Evolutionary conservation across 2,329 filamentous ascomycete genomes (phyloP), one percentile per base, ranked within the genome.

Genomic region (Lasiodiplodia gonubiensis): DNA sequence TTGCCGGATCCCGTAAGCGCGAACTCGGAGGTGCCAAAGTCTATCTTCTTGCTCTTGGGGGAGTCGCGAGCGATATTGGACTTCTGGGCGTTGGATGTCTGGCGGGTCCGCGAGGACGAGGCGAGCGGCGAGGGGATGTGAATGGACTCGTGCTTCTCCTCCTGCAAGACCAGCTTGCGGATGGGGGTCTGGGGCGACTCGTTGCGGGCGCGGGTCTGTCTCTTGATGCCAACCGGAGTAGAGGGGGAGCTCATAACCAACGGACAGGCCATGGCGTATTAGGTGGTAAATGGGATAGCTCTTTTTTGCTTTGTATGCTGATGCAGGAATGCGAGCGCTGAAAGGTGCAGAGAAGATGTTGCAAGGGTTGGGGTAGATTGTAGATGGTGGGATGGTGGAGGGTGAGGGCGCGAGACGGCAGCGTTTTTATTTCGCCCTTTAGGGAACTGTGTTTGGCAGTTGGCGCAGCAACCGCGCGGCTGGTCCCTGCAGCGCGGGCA

Each of bases 21-120:
- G 85, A 94, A 98, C 78, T 99, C 94, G 49, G 94, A 97, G 39
- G 97, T 90, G 71, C 93, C 93, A 49, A 97, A 87, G 80, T 98
- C 94, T 48, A 98, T 86, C 25, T 94, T 94, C 52, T 92, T 94
- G 23, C 94, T 94, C 52, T 92, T 94, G 68, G 89, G 86, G 67
- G 88, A 87, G 51, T 83, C 83, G 71, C 89, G 88, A 72, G 91
- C 92, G 79, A 97, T 97, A 85, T 97, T 98, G 68, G 94, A 97
- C 85, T 98, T 98, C 77, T 94, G 93, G 2, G 94, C 97, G 77
- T 95, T 53, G 49, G 66, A 67, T 2, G 51, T n/a, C 49, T 67
- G 66, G 33, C 66, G 66, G 57, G 27, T 63, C n/a, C 59, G 27
- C 33, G 66, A 63, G 23, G 48, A 51, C 46, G 65, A 60, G 23